These are phyloP conservation scores for Paxillus involutus DNA, from an alignment of 768 basidiomycete species.

Conservation along the genomic window DNA sequence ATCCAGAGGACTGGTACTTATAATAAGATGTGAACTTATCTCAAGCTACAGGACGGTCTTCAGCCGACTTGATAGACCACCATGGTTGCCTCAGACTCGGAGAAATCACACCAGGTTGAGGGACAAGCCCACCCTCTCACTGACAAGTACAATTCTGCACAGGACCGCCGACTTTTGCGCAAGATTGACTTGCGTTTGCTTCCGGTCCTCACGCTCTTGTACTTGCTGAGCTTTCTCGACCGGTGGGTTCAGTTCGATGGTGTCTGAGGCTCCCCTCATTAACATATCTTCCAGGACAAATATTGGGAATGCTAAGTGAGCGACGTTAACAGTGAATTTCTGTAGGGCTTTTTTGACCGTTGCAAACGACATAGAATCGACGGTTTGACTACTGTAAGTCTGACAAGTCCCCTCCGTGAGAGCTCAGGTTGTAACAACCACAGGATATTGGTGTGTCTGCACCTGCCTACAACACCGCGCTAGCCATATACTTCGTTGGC, in stretches of 20 bases:
- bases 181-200: slow-evolving; percentile 38
- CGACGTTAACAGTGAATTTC: not conserved
- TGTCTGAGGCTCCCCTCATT: not conserved
- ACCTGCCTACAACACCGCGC: slow-evolving; percentile 54
- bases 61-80: not conserved
- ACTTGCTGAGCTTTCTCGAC: slow-evolving; percentile 43
- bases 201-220: slow-evolving; percentile 41
- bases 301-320: slow-evolving; percentile 41
- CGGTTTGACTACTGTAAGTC: slow-evolving; percentile 46
- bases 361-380: slow-evolving; percentile 39
- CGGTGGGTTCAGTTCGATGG: slow-evolving; percentile 21
- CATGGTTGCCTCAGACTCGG: slow-evolving; percentile 8
- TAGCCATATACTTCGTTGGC: slow-evolving; percentile 61
- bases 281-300: slow-evolving; percentile 26
- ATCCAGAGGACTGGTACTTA: not conserved
- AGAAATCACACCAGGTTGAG: slow-evolving; percentile 11
- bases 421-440: not conserved
- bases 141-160: not conserved
- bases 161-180: slow-evolving; percentile 28
- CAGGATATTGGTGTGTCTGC: slow-evolving; percentile 53
- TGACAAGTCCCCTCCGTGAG: not conserved
- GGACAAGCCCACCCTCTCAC: not conserved
- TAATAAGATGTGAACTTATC: not conserved
- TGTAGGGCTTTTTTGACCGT: not conserved
- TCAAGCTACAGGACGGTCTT: not conserved